These are phyloP conservation scores for Exophiala lecanii-corni DNA, from an alignment of 2,329 filamentous ascomycete genomes.

Conservation along the genomic window DNA sequence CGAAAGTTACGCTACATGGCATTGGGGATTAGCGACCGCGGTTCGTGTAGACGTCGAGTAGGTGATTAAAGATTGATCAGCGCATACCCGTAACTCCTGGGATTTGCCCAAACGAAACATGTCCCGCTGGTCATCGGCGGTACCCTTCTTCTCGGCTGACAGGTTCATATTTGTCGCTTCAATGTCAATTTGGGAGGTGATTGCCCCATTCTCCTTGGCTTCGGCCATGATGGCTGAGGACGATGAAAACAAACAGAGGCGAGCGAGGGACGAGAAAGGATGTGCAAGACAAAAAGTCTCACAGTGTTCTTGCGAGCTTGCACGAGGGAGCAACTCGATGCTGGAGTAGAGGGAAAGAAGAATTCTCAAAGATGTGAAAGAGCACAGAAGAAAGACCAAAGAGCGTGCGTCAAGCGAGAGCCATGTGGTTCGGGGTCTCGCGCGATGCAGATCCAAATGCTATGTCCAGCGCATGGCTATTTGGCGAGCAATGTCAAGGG, in stretches of 20 bases:
- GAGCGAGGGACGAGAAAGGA: neutral
- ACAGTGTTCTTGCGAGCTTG: neutral
- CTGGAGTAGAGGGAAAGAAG: neutral
- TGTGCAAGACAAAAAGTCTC: too few species aligned
- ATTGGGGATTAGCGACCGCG: too few species aligned
- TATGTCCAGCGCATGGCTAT: too few species aligned
- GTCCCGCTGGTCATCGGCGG: slow-evolving; percentile 30
- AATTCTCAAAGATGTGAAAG: neutral
- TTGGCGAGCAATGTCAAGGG: too few species aligned
- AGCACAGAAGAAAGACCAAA: neutral
- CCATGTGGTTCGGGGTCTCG: neutral
- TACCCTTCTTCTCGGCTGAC: slow-evolving; percentile 28
- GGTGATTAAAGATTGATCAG: too few species aligned
- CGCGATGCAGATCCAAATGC: neutral
- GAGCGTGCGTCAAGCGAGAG: neutral
- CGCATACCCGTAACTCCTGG: slow-evolving; percentile 31
- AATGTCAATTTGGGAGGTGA: slow-evolving; percentile 20
- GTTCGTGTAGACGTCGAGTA: too few species aligned
- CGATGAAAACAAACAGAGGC: neutral
- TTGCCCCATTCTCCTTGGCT: slow-evolving; percentile 14
- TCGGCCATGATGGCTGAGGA: slow-evolving; percentile 16
- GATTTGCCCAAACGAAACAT: slow-evolving; percentile 33
- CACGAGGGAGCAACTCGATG: neutral
- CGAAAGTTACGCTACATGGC: slow-evolving; percentile 38
- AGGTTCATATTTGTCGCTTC: slow-evolving; percentile 20